Conservation (phyloP, 768 basidiomycete genomes). For the Boletus huronensis region DNA sequence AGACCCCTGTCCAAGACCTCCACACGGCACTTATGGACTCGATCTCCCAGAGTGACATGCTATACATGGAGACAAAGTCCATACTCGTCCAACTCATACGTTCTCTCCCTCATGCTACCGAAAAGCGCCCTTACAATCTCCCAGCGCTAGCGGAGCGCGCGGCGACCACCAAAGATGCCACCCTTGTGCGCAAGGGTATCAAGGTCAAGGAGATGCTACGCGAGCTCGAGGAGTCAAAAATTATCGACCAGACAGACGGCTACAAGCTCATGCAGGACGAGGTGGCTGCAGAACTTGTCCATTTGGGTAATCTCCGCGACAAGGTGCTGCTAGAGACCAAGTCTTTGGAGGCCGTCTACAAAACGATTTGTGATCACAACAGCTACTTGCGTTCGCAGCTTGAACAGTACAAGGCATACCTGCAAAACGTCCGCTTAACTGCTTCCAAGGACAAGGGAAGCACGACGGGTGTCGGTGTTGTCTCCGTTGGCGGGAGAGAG, state of each 20-base stretch:
- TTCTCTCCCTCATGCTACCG: constrained; percentile 80
- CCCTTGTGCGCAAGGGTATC: constrained; percentile 94
- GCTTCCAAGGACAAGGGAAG: constrained; percentile 86
- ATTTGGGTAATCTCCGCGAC: constrained; percentile 94
- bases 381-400: constrained; percentile 93
- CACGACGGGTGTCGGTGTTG: constrained; percentile 87
- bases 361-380: constrained; percentile 99
- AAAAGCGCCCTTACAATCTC: constrained; percentile 88
- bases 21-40: constrained; percentile 96
- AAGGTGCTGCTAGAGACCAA: constrained; percentile 92
- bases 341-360: constrained; percentile 94
- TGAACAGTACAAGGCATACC: constrained; percentile 99
- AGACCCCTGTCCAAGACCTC: constrained; percentile 97
- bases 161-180: constrained; percentile 95
- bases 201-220: constrained; percentile 99
- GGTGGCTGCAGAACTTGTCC: constrained; percentile 90
- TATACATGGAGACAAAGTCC: constrained; percentile 99
- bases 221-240: constrained; percentile 86
- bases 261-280: constrained; percentile 98
- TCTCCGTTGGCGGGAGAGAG: constrained; percentile 95
- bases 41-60: constrained; percentile 95
- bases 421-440: constrained; percentile 93
- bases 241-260: constrained; percentile 78
- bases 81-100: constrained; percentile 98
- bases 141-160: constrained; percentile 88